These are phyloP conservation scores for Pichia kluyveri DNA, from an alignment of 805 yeast genomes.

Conservation along the genomic window DNA sequence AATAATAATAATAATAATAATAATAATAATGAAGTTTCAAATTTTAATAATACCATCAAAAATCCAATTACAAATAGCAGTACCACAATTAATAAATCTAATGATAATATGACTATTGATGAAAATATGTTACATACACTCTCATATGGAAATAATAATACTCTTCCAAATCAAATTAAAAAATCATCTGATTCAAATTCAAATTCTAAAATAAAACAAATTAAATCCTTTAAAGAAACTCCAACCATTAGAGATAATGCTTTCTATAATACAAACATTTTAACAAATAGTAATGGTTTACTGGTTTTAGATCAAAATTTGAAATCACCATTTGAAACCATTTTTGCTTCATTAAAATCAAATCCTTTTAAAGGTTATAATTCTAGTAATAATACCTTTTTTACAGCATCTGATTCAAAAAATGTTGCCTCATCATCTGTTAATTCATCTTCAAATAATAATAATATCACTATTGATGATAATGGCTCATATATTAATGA, in stretches of 20 bases:
- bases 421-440: neutral
- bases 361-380: slow-evolving; percentile 25
- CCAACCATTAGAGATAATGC: neutral
- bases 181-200: neutral
- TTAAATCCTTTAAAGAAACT: neutral
- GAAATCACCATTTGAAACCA: slow-evolving; percentile 17
- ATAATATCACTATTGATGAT: neutral
- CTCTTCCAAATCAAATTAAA: neutral
- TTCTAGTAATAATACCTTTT: neutral
- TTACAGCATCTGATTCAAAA: neutral
- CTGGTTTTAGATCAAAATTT: slow-evolving; percentile 22
- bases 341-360: slow-evolving; percentile 16
- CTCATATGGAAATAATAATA: neutral
- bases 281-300: slow-evolving; percentile 16
- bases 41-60: neutral
- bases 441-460: neutral
- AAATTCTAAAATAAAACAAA: neutral
- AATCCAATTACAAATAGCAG: neutral
- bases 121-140: neutral
- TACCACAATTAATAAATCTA: neutral
- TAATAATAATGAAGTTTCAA: neutral
- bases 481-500: neutral
- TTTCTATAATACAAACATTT: slow-evolving; percentile 1
- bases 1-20: neutral
- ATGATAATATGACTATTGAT: neutral